phyloP scores from a whole-genome alignment of 352 stramenopile genomes.

The Globisporangium megalacanthum region DNA sequence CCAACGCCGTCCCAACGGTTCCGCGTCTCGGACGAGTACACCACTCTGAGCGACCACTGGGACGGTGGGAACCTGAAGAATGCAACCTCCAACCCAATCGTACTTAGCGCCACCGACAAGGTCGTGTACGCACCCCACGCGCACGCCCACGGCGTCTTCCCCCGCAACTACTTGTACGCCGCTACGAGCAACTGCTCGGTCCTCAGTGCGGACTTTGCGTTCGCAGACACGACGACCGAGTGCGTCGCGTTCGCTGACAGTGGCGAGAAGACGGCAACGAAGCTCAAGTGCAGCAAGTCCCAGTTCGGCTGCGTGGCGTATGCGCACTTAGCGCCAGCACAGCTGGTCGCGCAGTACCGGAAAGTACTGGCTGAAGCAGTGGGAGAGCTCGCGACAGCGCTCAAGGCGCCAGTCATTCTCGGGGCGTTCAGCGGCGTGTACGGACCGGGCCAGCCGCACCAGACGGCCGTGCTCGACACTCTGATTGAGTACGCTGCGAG shows the following conservation, averaged over 20 bases:
- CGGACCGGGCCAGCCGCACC: slow-evolving; percentile 36
- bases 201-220: slow-evolving; percentile 17
- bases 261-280: slow-evolving; percentile 27
- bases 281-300: slow-evolving; percentile 28
- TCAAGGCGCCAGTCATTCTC: slow-evolving; percentile 41
- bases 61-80: slow-evolving; percentile 64
- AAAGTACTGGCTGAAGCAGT: slow-evolving; percentile 40
- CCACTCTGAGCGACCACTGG: slow-evolving; percentile 38
- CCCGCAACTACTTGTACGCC: slow-evolving; percentile 58
- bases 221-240: slow-evolving; percentile 21
- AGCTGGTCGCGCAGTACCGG: slow-evolving; percentile 30
- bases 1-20: slow-evolving; percentile 31
- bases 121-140: slow-evolving; percentile 62
- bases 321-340: slow-evolving; percentile 22
- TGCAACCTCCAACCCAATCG: slow-evolving; percentile 36
- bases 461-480: slow-evolving; percentile 50
- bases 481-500: slow-evolving; percentile 51
- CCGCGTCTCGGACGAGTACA: slow-evolving; percentile 35
- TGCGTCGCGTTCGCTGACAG: slow-evolving; percentile 39
- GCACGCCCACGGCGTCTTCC: slow-evolving; percentile 44
- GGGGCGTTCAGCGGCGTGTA: slow-evolving; percentile 68
- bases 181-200: slow-evolving; percentile 36
- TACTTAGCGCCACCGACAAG: slow-evolving; percentile 42
- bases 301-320: slow-evolving; percentile 40
- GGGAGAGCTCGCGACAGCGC: slow-evolving; percentile 23